Base-by-base conservation (phyloP, 192 early-diverging fungal species). In the Glomus cerebriforme region DNA sequence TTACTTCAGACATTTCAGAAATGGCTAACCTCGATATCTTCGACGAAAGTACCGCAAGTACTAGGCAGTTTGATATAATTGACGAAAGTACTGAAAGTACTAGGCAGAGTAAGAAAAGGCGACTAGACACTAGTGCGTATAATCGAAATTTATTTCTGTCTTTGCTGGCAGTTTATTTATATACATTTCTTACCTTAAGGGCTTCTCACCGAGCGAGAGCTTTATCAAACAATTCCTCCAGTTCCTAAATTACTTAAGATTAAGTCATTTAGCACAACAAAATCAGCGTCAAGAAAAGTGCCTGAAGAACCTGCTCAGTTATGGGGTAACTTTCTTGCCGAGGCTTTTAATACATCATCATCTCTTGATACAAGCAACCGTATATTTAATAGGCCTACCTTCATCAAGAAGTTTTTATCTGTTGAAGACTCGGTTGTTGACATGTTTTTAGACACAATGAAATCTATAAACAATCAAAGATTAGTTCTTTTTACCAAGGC, bases 391-490 rank as follows among this genome's bases (percentile, higher is more conserved):
- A 74, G 54, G 13, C 73, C 73, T 74, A 32, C 35, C 73, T 7
- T 59, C 49, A 32, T 10, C 58, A 47, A 13, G 45, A 27, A 26
- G 0, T 0, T 15, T 58, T 58, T 73, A 73, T 73, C 72, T 73
- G 58, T 59, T 22, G 59, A 60, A 59, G 29, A 74, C 59, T 71
- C 73, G 7, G 73, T 59, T 59, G 49, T 74, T 59, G 73, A 74
- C 29, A 35, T 74, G 19, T 74, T 59, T 24, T 74, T 74, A 24
- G 10, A 74, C 39, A 59, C 72, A 24, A 74, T 74, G 73, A 17
- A 59, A 34, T 24, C 47, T 60, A 74, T 34, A 1, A 75, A 75
- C 54, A 75, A 75, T 75, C 10, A 75, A 34, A 59, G 73, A 60
- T 75, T 60, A 60, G 37, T 59, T 75, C 58, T 32, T 73, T 58